A percentile compares a stretch with the other conserved stretches of the same genome.
Evolutionary conservation across 805 yeast genomes (phyloP).

Genomic region (Huiozyma sinensis): DNA sequence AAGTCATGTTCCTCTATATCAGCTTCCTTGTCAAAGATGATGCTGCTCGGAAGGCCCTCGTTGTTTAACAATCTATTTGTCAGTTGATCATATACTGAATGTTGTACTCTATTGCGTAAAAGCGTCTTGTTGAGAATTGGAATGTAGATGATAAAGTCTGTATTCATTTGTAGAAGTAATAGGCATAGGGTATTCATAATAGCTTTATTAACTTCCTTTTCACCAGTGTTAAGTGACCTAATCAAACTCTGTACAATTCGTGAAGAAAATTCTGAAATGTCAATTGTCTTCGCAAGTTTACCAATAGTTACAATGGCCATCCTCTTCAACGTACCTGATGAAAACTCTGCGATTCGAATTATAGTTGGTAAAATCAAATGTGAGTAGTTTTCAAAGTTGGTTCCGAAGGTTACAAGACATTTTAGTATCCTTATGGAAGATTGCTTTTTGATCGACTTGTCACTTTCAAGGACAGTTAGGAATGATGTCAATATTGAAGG

Average conservation of each 20-base stretch:
- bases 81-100: constrained; percentile 68
- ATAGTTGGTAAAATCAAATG: constrained; percentile 82
- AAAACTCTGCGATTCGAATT: constrained; percentile 68
- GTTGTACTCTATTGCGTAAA: constrained; percentile 52
- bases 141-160: constrained; percentile 74
- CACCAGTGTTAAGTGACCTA: constrained; percentile 43
- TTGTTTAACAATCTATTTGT: constrained; percentile 69
- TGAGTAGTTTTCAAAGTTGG: constrained; percentile 77
- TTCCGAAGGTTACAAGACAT: constrained; percentile 78
- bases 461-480: constrained; percentile 66
- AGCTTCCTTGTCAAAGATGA: constrained; percentile 55
- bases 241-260: constrained; percentile 80
- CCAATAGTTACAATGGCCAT: constrained; percentile 80
- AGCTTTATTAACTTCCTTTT: constrained; percentile 51
- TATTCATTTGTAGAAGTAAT: constrained; percentile 68
- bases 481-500: constrained; percentile 69
- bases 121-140: constrained; percentile 68
- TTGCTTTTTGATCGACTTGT: constrained; percentile 46
- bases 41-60: constrained; percentile 74
- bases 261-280: constrained; percentile 79
- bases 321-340: constrained; percentile 45
- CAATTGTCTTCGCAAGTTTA: constrained; percentile 59
- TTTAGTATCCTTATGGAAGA: constrained; percentile 66
- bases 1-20: constrained; percentile 29
- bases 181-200: constrained; percentile 74